phyloP scores from a whole-genome alignment of 768 basidiomycete genomes.

The Saitozyma podzolica region DNA sequence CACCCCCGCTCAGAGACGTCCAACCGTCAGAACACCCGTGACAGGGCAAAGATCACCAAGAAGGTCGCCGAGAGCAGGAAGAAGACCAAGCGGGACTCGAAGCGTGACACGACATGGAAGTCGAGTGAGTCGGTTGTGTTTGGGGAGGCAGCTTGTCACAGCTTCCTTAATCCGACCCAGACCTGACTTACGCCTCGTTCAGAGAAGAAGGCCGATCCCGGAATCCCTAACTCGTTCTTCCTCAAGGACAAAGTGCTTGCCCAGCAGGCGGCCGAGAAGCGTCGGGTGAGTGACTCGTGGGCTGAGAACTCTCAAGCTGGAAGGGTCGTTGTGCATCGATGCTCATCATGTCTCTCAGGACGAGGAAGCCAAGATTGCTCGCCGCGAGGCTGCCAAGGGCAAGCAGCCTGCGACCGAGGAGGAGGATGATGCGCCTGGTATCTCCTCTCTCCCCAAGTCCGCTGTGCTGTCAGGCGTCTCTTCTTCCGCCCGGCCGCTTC shows the following conservation, averaged over 20 bases:
- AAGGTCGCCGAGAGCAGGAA: constrained; percentile 74
- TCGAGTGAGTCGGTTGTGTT: constrained; percentile 62
- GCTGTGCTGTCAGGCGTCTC: constrained; percentile 25
- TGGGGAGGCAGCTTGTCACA: too few relatives aligned
- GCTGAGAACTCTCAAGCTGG: too few relatives aligned
- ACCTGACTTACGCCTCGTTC: background rate
- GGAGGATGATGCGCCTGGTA: constrained; percentile 50
- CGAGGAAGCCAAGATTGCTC: constrained; percentile 65
- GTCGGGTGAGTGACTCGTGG: constrained; percentile 59
- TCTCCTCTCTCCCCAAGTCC: constrained; percentile 30
- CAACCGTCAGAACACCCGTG: constrained; percentile 71
- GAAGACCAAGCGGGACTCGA: constrained; percentile 71
- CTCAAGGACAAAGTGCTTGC: constrained; percentile 93
- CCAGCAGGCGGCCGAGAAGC: constrained; percentile 78
- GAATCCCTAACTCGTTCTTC: constrained; percentile 88
- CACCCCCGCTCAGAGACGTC: constrained; percentile 66
- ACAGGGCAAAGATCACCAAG: constrained; percentile 70
- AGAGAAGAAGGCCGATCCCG: constrained; percentile 79
- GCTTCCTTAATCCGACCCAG: background rate
- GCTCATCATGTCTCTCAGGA: constrained; percentile 55
- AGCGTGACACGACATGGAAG: constrained; percentile 84
- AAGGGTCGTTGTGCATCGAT: too few relatives aligned
- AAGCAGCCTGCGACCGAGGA: constrained; percentile 55
- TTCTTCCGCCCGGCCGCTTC: constrained; percentile 38
- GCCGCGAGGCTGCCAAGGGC: constrained; percentile 67